These are phyloP conservation scores for Ceratocystiopsis brevicomis DNA, from an alignment of 2,329 filamentous ascomycete species.

Conservation along the genomic window DNA sequence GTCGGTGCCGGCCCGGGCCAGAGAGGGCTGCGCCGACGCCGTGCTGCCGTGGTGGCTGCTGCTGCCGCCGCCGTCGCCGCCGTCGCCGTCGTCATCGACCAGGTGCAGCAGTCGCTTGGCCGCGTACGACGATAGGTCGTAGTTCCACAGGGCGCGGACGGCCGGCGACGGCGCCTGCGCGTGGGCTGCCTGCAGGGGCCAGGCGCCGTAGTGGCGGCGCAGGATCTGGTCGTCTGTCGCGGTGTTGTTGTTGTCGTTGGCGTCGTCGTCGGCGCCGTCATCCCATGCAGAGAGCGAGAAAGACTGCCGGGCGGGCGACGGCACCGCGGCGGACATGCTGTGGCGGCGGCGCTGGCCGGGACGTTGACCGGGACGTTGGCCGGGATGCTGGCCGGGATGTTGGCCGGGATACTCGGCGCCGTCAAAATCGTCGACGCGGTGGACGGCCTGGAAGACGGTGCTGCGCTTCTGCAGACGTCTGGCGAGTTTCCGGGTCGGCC, in stretches of 20 bases:
- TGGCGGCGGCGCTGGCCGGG: too few relatives aligned
- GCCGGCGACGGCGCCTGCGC: slow-evolving; percentile 7
- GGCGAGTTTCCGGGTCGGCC: slow-evolving; percentile 6
- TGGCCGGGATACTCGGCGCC: too few relatives aligned
- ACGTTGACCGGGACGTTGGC: too few relatives aligned
- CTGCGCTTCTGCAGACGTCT: neutral
- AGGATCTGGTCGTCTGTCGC: slow-evolving; percentile 15
- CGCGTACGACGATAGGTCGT: slow-evolving; percentile 26
- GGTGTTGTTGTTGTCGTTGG: slow-evolving; percentile 7
- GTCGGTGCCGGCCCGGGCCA: slow-evolving; percentile 27
- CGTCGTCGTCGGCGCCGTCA: too few relatives aligned
- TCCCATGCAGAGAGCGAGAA: neutral
- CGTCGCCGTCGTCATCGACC: slow-evolving; percentile 13
- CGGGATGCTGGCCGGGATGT: too few relatives aligned
- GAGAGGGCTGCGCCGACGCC: slow-evolving; percentile 7
- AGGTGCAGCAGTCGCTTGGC: slow-evolving; percentile 24
- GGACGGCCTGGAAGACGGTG: too few relatives aligned
- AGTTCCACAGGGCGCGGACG: slow-evolving; percentile 22
- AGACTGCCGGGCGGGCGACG: too few relatives aligned
- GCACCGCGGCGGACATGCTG: too few relatives aligned
- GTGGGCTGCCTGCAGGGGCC: slow-evolving; percentile 9
- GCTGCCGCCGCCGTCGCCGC: slow-evolving; percentile 3
- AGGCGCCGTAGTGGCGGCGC: slow-evolving; percentile 14
- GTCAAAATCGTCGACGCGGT: too few relatives aligned
- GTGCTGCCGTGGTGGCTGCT: slow-evolving; percentile 9